Evolutionary conservation across 179 eudicot genomes (phyloP), one percentile per base, ranked within the genome.

Genomic region (Camellia oleifera): DNA sequence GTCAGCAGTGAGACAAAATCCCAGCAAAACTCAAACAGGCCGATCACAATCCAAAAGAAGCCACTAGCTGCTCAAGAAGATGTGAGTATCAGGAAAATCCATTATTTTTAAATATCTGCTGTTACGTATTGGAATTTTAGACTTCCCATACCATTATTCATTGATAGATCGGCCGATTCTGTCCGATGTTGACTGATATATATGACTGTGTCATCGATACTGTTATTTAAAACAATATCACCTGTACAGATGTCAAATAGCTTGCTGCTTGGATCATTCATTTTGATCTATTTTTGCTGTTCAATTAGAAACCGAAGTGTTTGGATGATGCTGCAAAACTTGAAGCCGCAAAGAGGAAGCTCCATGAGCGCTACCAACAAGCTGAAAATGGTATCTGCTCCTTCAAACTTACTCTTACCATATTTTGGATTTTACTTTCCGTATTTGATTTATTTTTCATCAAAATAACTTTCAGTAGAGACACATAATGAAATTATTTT

Each of bases 361-460:
- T 95, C 63, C 98, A 93, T 5, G 97, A 95, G 82, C 88, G 98
- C 13, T 93, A 95, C 81, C 97, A 93, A 87, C 91, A 92, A 90
- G 94, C 89, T 18, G 92, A 93, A 78, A 90, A 92, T 77, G 98
- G 98, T 95, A 67, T 8, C 7, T 50, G 20, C 63, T 81, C 32
- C 63, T 56, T 52, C 0, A 32, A 78, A 66, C 48, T 26, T 32
- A 1, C 63, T 42, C 5, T 11, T 66, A 1, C 50, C 4, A 4
- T 66, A 65, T 20, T 9, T 32, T 20, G 45, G 69, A 3, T 65
- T 26, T 65, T 65, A 10, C 42, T 11, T 44, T 45, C 18, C 7
- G 40, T 56, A 14, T 73, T 40, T 12, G 46, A 11, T 48, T 23
- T 71, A 50, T 71, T 48, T 32, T 56, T 73, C 1, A 73, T 46